Evolutionary conservation across 2,329 filamentous ascomycete genomes (phyloP).

Genomic region (Cladosporium sp.): DNA sequence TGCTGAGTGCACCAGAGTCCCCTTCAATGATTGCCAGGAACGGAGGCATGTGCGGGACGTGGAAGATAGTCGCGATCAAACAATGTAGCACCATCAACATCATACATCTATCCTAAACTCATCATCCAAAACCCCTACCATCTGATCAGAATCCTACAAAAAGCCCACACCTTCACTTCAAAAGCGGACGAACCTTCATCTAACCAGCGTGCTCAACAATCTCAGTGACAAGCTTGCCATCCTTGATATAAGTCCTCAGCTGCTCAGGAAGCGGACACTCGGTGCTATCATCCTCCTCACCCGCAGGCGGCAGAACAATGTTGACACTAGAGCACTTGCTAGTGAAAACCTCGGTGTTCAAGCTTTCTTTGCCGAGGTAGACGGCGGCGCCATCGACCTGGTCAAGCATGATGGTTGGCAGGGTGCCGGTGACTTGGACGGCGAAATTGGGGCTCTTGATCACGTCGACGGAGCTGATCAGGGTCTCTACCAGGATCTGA

Average conservation of each 20-base stretch:
- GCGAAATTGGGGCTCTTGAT: conserved; percentile 95
- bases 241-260: conserved; percentile 73
- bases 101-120: too few species aligned
- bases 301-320: conserved; percentile 69
- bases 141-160: too few species aligned
- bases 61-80: too few species aligned
- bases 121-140: too few species aligned
- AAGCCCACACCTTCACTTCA: too few species aligned
- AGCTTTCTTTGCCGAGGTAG: conserved; percentile 77
- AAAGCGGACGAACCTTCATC: conserved; percentile 17
- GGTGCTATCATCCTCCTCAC: conserved; percentile 67
- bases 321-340: conserved; percentile 87
- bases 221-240: conserved; percentile 78
- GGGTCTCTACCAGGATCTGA: conserved; percentile 80
- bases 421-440: conserved; percentile 69
- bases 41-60: too few species aligned
- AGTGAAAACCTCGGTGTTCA: conserved; percentile 75
- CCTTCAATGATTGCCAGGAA: too few species aligned
- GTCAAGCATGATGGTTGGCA: conserved; percentile 86
- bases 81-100: too few species aligned
- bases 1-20: too few species aligned
- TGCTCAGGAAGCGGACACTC: conserved; percentile 87
- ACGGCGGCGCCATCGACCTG: conserved; percentile 87
- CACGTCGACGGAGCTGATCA: conserved; percentile 87
- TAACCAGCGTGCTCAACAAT: conserved; percentile 93